Evolutionary conservation across 805 yeast genomes (phyloP).

Genomic region (Cyberlindnera saturnus): DNA sequence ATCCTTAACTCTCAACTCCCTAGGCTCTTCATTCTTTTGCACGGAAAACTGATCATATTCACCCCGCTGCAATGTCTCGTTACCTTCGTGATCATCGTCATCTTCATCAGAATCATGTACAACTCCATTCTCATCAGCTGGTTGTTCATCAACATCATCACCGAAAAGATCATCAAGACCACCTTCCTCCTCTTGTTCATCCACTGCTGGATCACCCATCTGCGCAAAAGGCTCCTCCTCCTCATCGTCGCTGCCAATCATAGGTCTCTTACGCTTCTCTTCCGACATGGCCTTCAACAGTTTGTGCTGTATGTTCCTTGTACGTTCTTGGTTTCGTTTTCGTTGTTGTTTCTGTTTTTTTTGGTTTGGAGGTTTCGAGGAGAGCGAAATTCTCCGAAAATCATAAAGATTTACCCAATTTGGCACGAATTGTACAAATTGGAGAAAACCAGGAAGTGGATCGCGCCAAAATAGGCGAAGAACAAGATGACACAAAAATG

Average conservation of each 20-base stretch:
- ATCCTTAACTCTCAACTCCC: conserved; percentile 32
- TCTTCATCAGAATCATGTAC: conserved; percentile 18
- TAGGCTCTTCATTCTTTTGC: conserved; percentile 6
- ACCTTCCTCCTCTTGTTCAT: conserved; percentile 25
- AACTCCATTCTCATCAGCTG: neutral
- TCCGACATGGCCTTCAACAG: conserved; percentile 10
- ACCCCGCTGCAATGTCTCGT: conserved; percentile 18
- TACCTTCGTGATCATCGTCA: conserved; percentile 9
- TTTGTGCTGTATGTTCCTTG: too few relatives aligned
- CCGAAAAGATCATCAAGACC: conserved; percentile 38
- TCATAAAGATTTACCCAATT: too few relatives aligned
- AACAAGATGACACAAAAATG: too few relatives aligned
- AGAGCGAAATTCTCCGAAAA: too few relatives aligned
- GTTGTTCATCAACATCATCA: conserved; percentile 19
- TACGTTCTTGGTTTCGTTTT: too few relatives aligned
- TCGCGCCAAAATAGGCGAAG: too few relatives aligned
- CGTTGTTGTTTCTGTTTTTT: too few relatives aligned
- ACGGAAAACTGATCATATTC: conserved; percentile 26
- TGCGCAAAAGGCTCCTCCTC: conserved; percentile 7
- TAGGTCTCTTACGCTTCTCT: conserved; percentile 11
- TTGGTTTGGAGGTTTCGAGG: too few relatives aligned
- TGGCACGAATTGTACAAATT: too few relatives aligned
- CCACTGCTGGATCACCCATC: conserved; percentile 6
- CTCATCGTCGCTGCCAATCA: conserved; percentile 18
- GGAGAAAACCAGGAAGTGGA: too few relatives aligned